phyloP scores from a whole-genome alignment of 768 basidiomycete genomes.

The Leccinum rimulosum region DNA sequence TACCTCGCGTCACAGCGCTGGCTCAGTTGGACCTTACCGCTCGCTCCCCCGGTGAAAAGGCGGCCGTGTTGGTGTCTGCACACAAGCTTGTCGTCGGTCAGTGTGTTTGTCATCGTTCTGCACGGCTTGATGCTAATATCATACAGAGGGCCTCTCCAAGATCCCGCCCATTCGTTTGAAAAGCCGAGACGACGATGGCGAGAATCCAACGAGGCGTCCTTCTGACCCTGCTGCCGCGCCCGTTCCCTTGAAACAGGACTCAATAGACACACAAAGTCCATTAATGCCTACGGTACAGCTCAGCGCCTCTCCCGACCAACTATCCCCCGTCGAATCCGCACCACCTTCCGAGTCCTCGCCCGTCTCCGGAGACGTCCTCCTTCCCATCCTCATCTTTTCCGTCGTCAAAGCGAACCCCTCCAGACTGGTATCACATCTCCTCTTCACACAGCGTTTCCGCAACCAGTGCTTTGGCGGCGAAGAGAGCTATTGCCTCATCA shows the following conservation, averaged over 20 bases:
- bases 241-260: slow-evolving; percentile 2
- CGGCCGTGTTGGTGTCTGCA: slow-evolving; percentile 73
- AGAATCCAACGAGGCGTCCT: background rate
- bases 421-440: slow-evolving; percentile 59
- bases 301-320: slow-evolving; percentile 4
- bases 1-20: slow-evolving; percentile 42
- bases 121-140: background rate
- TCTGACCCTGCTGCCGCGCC: slow-evolving; percentile 3
- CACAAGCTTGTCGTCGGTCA: slow-evolving; percentile 86
- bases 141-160: slow-evolving; percentile 68
- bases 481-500: slow-evolving; percentile 90
- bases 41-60: slow-evolving; percentile 74
- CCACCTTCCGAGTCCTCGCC: slow-evolving; percentile 38
- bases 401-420: slow-evolving; percentile 92
- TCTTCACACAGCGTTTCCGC: slow-evolving; percentile 34
- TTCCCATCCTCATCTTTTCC: slow-evolving; percentile 91
- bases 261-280: slow-evolving; percentile 1
- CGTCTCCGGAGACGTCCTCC: slow-evolving; percentile 83
- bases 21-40: slow-evolving; percentile 47
- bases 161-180: slow-evolving; percentile 75
- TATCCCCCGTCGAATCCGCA: slow-evolving; percentile 2
- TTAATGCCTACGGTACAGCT: slow-evolving; percentile 8
- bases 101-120: background rate
- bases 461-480: slow-evolving; percentile 48
- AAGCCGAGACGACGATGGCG: slow-evolving; percentile 45